Conservation (phyloP, 2,329 filamentous ascomycete species). For the Orbilia ellipsospora region DNA sequence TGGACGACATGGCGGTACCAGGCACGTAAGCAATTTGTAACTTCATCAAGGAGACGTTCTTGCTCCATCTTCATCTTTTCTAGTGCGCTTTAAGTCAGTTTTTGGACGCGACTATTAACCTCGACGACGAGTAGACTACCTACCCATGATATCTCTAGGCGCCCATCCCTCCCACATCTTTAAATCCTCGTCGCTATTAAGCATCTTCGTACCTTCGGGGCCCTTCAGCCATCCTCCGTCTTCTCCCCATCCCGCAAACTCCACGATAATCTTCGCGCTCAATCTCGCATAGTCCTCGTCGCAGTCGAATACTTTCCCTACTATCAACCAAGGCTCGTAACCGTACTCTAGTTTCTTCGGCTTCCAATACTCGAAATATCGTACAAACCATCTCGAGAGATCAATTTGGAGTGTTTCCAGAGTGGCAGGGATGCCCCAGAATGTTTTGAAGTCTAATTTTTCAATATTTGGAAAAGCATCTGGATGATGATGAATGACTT, state of each 20-base stretch:
- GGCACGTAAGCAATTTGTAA: slow-evolving; percentile 1
- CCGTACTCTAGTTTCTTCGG: slow-evolving; percentile 16
- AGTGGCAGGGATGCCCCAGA: slow-evolving; percentile 25
- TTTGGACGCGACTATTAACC: neutral
- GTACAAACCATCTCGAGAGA: slow-evolving; percentile 17
- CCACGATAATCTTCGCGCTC: slow-evolving; percentile 28
- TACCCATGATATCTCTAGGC: slow-evolving; percentile 22
- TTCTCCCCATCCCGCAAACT: slow-evolving; percentile 30
- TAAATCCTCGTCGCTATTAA: neutral
- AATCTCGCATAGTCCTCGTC: slow-evolving; percentile 35
- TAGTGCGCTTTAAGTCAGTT: neutral
- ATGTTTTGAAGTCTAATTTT: slow-evolving; percentile 1
- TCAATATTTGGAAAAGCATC: slow-evolving; percentile 6
- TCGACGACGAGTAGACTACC: neutral
- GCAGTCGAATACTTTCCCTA: slow-evolving; percentile 21
- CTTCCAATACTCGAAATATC: slow-evolving; percentile 30
- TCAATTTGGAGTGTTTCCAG: slow-evolving; percentile 27
- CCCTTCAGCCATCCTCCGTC: slow-evolving; percentile 12
- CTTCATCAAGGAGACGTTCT: neutral
- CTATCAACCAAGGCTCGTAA: slow-evolving; percentile 32
- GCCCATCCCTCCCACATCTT: slow-evolving; percentile 41
- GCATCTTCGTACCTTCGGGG: neutral
- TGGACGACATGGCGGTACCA: slow-evolving; percentile 31
- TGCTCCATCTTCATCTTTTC: slow-evolving; percentile 36
- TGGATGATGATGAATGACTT: slow-evolving; percentile 23